Base-by-base conservation (phyloP, 2,329 filamentous ascomycete species). In the Colletotrichum truncatum region DNA sequence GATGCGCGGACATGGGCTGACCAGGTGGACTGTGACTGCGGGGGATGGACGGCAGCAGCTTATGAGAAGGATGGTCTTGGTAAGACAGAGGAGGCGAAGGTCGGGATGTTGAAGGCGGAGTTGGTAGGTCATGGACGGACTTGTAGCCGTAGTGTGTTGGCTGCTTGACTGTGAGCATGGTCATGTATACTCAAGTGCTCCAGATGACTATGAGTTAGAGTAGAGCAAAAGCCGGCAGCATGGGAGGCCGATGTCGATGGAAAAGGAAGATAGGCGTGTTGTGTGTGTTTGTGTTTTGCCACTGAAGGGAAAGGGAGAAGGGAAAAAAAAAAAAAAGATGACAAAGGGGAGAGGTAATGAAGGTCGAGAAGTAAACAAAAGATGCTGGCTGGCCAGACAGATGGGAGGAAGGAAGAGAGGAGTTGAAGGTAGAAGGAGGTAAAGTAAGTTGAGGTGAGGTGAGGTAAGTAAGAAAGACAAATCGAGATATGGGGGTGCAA, bases 1-100 rank as follows among this genome's bases (percentile, higher is more conserved):
- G 89, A 77, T 89, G 85, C 73, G 85, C 87, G 74, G 90, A 89
- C 90, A 93, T 93, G 77, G 80, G 80, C 80, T 85, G 82, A 71
- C 77, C 76, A 67, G 80, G 77, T 65, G 84, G 80, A 74, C 83
- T 85, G 73, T 81, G 77, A 72, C 79, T 81, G 45, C 76, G 79
- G 67, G 80, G 77, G 67, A 78, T 70, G 69, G 75, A 71, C 65
- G 78, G 72, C 60, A 78, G 67, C 64, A 77, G 68, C 70, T 82
- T 83, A 69, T 81, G 78, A 53, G 75, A 74, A 68, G 75, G 71
- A 28, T 65, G 56, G 70, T 87, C 85, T 78, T 81, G 80, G 68
- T 81, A 79, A 71, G 77, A 81, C 74, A 85, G 77, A 72, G 84
- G 83, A 75, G 85, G 84, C 72, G 85, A 88, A 73, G 81, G 79